These are phyloP conservation scores for Aureoboletus auriporus DNA, from an alignment of 768 basidiomycete species.

Conservation along the genomic window DNA sequence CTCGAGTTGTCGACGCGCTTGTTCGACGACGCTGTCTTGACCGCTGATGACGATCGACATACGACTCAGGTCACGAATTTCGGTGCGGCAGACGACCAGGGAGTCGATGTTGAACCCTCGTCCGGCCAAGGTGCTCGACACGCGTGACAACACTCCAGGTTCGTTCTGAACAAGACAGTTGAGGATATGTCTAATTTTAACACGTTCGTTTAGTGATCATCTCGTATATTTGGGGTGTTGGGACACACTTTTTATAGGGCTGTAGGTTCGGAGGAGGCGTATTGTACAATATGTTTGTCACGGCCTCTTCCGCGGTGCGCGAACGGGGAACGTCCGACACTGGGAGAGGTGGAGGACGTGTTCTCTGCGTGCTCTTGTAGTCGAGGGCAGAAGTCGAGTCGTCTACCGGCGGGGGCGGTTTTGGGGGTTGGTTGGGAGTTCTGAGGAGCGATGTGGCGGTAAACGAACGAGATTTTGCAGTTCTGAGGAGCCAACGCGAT, in stretches of 20 bases:
- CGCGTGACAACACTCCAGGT: conserved; percentile 97
- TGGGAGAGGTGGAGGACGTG: conserved; percentile 80
- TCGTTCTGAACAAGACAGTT: conserved; percentile 99
- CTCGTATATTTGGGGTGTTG: too few relatives aligned
- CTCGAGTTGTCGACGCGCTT: conserved; percentile 92
- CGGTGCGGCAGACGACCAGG: conserved; percentile 95
- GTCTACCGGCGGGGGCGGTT: conserved; percentile 76
- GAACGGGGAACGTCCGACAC: conserved; percentile 79
- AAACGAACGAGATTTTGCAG: conserved; percentile 21
- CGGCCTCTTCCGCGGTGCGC: conserved; percentile 90
- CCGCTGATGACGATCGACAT: conserved; percentile 98
- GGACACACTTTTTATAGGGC: conserved; percentile 82
- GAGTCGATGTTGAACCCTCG: conserved; percentile 99
- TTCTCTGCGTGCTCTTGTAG: conserved; percentile 74
- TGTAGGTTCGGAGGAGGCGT: conserved; percentile 88
- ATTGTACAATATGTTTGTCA: conserved; percentile 96
- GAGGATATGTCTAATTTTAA: conserved; percentile 70
- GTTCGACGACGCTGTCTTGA: conserved; percentile 97
- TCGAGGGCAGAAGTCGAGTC: conserved; percentile 95
- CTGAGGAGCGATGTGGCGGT: conserved; percentile 13
- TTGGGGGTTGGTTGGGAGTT: conserved; percentile 42
- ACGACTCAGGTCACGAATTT: conserved; percentile 92
- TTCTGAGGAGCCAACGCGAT: conserved; percentile 18
- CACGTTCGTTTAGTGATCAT: not conserved
- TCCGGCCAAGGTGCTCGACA: conserved; percentile 95